Evolutionary conservation across 73 alveolate species (phyloP).

Genomic region (Diophrys sp.): DNA sequence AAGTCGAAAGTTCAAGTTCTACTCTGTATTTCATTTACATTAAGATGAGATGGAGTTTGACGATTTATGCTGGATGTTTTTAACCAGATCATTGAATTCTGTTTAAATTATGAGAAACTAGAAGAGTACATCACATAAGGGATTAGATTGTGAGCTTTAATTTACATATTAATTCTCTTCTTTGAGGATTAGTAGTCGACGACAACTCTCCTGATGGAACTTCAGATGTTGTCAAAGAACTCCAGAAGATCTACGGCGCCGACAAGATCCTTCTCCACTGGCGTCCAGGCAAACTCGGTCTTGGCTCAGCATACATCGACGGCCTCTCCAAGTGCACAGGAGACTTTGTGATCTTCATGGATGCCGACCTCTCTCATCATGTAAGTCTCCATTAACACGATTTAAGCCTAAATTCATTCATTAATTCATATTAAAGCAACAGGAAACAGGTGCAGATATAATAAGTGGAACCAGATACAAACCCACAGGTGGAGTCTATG

Average conservation of each 20-base stretch:
- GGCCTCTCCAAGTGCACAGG: slow-evolving; percentile 90
- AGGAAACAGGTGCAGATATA: slow-evolving; percentile 82
- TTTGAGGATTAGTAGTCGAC: slow-evolving; percentile 93
- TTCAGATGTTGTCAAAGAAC: slow-evolving; percentile 75
- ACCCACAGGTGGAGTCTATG: slow-evolving; percentile 95
- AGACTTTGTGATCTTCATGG: slow-evolving; percentile 94
- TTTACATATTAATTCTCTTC: no score
- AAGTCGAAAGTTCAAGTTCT: no score
- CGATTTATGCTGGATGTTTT: no score
- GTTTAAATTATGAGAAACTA: no score
- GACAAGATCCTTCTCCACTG: slow-evolving; percentile 75
- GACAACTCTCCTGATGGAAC: slow-evolving; percentile 98
- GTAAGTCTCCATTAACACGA: slow-evolving; percentile 63
- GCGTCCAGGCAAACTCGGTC: slow-evolving; percentile 97
- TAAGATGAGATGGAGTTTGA: no score
- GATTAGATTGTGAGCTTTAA: no score
- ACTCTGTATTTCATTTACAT: no score
- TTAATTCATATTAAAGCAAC: slow-evolving; percentile 70
- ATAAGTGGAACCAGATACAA: slow-evolving; percentile 97
- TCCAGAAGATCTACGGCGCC: slow-evolving; percentile 85
- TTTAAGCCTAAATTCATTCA: slow-evolving; percentile 54
- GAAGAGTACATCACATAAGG: no score
- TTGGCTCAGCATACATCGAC: slow-evolving; percentile 97
- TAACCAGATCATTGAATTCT: slow-evolving; percentile 92
- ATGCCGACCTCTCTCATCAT: slow-evolving; percentile 98